Conservation (phyloP, 2,329 filamentous ascomycete genomes). For the Thelonectria blattea region DNA sequence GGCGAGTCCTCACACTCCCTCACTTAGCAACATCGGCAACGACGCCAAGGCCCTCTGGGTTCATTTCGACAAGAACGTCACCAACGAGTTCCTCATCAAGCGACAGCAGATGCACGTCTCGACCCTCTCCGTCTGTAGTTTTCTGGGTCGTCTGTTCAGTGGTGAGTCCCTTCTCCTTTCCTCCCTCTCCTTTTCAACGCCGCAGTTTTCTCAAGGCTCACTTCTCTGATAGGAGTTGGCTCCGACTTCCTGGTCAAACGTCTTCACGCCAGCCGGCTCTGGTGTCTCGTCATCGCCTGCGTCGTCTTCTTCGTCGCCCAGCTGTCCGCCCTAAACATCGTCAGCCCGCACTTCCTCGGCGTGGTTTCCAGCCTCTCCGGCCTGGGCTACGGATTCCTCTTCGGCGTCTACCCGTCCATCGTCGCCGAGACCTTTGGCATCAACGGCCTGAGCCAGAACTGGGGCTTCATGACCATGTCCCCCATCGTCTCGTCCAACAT, state of each 20-base stretch:
- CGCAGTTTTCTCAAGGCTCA: constrained; percentile 20
- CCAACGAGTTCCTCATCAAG: constrained; percentile 76
- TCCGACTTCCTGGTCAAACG: constrained; percentile 89
- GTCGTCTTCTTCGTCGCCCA: constrained; percentile 82
- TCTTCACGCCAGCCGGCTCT: constrained; percentile 80
- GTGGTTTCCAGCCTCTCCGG: constrained; percentile 85
- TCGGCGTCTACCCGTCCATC: constrained; percentile 91
- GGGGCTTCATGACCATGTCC: constrained; percentile 92
- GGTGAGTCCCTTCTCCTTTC: constrained; percentile 54
- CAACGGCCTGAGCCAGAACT: constrained; percentile 88
- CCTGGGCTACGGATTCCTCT: constrained; percentile 89
- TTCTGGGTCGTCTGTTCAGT: constrained; percentile 78
- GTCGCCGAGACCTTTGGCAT: constrained; percentile 91
- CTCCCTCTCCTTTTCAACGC: background rate
- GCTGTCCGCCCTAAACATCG: constrained; percentile 74
- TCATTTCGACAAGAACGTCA: constrained; percentile 76
- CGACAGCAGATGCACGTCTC: constrained; percentile 92
- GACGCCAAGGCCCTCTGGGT: constrained; percentile 88
- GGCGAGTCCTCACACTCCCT: background rate
- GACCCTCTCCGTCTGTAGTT: constrained; percentile 88
- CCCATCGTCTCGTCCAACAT: constrained; percentile 88
- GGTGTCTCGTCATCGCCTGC: constrained; percentile 84
- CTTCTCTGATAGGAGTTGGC: constrained; percentile 69
- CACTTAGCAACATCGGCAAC: constrained; percentile 86
- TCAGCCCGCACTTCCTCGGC: constrained; percentile 77